A percentile compares a stretch with the other conserved stretches of the same genome.
Conservation (phyloP, 192 early-diverging fungal species). For the Lobosporangium transversale region DNA sequence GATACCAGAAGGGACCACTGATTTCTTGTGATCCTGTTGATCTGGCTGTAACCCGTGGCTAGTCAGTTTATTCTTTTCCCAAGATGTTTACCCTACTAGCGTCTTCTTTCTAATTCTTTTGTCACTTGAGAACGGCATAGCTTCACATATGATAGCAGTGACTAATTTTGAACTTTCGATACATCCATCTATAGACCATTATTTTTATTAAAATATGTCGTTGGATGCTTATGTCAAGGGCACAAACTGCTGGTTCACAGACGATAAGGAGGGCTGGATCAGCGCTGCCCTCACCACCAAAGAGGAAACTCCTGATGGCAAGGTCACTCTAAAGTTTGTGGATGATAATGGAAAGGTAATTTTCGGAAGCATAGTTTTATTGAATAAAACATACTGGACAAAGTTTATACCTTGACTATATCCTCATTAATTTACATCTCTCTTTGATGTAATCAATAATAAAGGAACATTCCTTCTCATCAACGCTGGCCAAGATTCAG, state of each 20-base stretch:
- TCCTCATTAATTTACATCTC: neutral
- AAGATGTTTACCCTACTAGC: too few species aligned
- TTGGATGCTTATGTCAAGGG: constrained; percentile 78
- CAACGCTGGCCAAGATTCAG: constrained; percentile 75
- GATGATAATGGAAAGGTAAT: constrained; percentile 68
- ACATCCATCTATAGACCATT: too few species aligned
- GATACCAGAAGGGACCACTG: too few species aligned
- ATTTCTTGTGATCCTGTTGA: too few species aligned
- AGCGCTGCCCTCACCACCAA: constrained; percentile 71
- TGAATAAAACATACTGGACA: neutral
- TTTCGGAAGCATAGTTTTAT: too few species aligned
- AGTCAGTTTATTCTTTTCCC: too few species aligned
- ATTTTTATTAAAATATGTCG: constrained; percentile 33
- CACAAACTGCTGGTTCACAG: constrained; percentile 89
- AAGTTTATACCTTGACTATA: neutral
- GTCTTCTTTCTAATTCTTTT: too few species aligned
- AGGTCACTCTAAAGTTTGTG: constrained; percentile 70
- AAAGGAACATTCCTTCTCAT: constrained; percentile 78
- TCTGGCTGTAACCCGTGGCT: too few species aligned
- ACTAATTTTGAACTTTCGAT: too few species aligned
- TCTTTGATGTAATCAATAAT: neutral
- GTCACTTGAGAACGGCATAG: too few species aligned
- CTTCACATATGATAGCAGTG: too few species aligned
- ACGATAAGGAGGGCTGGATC: constrained; percentile 88
- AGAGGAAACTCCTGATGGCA: constrained; percentile 62